Evolutionary conservation across 2,329 filamentous ascomycete species (phyloP).

Genomic region (Plectosphaerella cucumerina): DNA sequence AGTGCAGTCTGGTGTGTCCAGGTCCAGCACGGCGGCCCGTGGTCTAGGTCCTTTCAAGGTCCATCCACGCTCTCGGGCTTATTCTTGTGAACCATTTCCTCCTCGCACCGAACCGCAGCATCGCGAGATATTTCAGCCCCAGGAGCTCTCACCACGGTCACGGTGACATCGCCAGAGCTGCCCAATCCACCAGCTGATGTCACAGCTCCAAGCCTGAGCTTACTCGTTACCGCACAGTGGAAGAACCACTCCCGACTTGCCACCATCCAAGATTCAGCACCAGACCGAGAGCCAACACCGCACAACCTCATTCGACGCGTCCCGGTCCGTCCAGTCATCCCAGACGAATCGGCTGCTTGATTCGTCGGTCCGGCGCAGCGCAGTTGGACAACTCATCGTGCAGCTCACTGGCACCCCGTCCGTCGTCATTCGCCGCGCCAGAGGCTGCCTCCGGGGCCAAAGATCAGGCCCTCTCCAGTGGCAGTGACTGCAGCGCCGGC

Average conservation of each 20-base stretch:
- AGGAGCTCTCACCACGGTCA: neutral
- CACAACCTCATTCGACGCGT: conserved; percentile 1
- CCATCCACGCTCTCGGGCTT: neutral
- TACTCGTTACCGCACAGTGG: too few relatives aligned
- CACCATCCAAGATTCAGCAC: too few relatives aligned
- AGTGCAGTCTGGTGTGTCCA: too few relatives aligned
- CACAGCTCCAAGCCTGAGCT: neutral
- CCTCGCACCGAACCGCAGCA: neutral
- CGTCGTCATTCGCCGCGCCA: conserved; percentile 7
- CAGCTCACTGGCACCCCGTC: conserved; percentile 5
- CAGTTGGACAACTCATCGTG: conserved; percentile 15
- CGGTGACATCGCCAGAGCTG: neutral
- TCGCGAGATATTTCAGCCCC: too few relatives aligned
- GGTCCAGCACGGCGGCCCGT: too few relatives aligned
- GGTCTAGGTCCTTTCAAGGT: too few relatives aligned
- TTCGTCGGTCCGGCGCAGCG: neutral
- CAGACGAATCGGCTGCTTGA: neutral
- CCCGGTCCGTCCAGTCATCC: neutral
- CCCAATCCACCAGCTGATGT: neutral
- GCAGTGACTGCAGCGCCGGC: neutral
- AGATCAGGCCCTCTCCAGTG: neutral
- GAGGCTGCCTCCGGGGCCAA: neutral
- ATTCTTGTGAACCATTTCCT: neutral
- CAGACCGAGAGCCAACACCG: neutral
- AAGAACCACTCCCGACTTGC: too few relatives aligned